phyloP scores from a whole-genome alignment of 768 basidiomycete species.

The Panaeolus cyanescens region DNA sequence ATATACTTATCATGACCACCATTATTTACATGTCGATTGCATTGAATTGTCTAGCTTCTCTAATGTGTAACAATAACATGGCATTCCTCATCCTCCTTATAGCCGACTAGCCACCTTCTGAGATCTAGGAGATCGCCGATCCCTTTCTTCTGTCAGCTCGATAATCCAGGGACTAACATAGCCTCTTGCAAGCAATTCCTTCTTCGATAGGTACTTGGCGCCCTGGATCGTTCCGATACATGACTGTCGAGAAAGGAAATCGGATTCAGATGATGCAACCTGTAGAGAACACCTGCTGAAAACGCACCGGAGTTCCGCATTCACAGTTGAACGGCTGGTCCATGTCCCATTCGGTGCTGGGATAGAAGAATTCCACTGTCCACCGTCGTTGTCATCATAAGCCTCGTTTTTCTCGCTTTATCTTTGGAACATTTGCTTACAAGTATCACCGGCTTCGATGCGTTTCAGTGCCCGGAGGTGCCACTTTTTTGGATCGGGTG shows the following conservation, averaged over 20 bases:
- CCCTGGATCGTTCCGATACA: constrained; percentile 50
- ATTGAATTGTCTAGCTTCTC: constrained; percentile 3
- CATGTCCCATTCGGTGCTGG: constrained; percentile 73
- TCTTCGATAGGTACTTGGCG: constrained; percentile 41
- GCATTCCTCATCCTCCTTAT: constrained; percentile 1
- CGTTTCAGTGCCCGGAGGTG: constrained; percentile 44
- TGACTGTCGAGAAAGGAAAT: constrained; percentile 28
- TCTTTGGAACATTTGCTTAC: constrained; percentile 26
- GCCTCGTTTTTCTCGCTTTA: background rate
- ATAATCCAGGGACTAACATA: constrained; percentile 48
- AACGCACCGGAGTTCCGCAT: constrained; percentile 44
- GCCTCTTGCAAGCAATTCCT: constrained; percentile 35
- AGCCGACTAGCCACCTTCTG: constrained; percentile 9
- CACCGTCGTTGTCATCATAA: background rate
- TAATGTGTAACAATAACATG: constrained; percentile 28
- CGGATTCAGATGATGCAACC: background rate
- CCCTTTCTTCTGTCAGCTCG: constrained; percentile 26
- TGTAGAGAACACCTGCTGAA: background rate
- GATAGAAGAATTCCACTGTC: constrained; percentile 62
- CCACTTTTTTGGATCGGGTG: constrained; percentile 44
- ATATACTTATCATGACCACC: constrained; percentile 4
- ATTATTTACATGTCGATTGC: background rate
- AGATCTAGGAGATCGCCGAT: constrained; percentile 11
- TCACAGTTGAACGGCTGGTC: constrained; percentile 58
- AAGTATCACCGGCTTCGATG: constrained; percentile 35